Base-by-base conservation (phyloP, 345 rosid genomes). In the Ceriops decandra region DNA sequence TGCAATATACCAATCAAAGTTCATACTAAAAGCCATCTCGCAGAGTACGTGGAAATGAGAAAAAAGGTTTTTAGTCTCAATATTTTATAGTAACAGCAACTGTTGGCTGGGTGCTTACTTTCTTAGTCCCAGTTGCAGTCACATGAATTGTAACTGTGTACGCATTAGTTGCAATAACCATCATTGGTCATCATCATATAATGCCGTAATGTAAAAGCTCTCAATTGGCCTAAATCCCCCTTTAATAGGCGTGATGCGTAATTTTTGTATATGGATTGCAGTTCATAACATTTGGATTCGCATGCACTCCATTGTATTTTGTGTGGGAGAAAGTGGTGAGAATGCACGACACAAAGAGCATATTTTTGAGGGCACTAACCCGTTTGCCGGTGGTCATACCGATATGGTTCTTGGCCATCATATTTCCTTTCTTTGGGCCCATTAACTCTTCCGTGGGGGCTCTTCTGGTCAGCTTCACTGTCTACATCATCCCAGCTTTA, bases 281-380 rank as follows among this genome's bases (percentile, higher is more conserved):
- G 96, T 87, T 91, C 62, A 91, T 91, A 76, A 91, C 96, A 10
- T 91, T 91, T 21, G 97, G 97, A 28, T 91, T 82, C 52, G 96
- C 96, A 0, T 85, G 93, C 60, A 91, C 96, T 1, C 97, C 97
- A 2, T 52, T 91, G 62, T 91, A 89, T 70, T 91, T 91, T 68
- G 97, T 89, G 73, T 91, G 95, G 97, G 97, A 90, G 83, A 90
- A 90, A 73, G 92, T 84, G 65, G 72, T 89, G 19, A 90, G 93
- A 36, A 81, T 87, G 90, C 97, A 91, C 38, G 89, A 87, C 47
- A 86, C 89, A 10, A 89, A 85, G 81, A 89, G 96, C 85, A 82
- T 89, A 47, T 73, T 80, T 42, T 63, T 87, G 56, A 81, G 88
- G 75, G 97, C 97, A 57, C 64, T 91, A 5, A 80, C 78, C 54